Evolutionary conservation across 805 yeast species (phyloP), one percentile per base, ranked within the genome.

Genomic region (Brettanomyces naardenensis): DNA sequence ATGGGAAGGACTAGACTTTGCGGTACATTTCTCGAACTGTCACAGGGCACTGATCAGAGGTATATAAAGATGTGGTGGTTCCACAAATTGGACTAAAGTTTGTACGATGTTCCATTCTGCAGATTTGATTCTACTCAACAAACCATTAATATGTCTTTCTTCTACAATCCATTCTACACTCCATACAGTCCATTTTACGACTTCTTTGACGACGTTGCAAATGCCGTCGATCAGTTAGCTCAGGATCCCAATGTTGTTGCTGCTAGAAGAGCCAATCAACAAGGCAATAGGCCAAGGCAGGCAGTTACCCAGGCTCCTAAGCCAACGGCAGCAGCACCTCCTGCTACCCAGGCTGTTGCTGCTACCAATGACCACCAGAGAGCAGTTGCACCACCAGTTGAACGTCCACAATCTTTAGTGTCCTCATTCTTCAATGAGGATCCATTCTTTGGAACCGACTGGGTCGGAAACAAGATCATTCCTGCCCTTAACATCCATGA

Each of bases 401-500:
- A 28, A 23, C 36, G 36, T 34, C 17, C 13, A 30, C 33, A 19
- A 29, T 49, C 63, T 13, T 43, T 52, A 29, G 31, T 58, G n/a
- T 51, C 57, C 10, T 44, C 49, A 22, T 49, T 47, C 36, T 52
- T 57, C 33, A 43, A 38, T 17, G 75, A 71, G 10, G 45, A 43
- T 37, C 48, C 52, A 17, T 46, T 54, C 42, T 45, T 48, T 22
- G 23, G 28, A 15, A 21, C 31, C 14, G 38, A 28, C 6, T 35
- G 33, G 18, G 32, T 25, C 23, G 15, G 26, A 21, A 23, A 4
- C 28, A 26, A 20, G 25, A 15, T 33, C 29, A n/a, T 31, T 23
- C 30, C 73, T 36, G 71, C 74, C 13, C 61, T 70, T 33, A 74
- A 71, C 44, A 54, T 71, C 28, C 50, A 67, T 42, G 75, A 71